Conservation (phyloP, 257 asterid species). For the Solanum piurae region DNA sequence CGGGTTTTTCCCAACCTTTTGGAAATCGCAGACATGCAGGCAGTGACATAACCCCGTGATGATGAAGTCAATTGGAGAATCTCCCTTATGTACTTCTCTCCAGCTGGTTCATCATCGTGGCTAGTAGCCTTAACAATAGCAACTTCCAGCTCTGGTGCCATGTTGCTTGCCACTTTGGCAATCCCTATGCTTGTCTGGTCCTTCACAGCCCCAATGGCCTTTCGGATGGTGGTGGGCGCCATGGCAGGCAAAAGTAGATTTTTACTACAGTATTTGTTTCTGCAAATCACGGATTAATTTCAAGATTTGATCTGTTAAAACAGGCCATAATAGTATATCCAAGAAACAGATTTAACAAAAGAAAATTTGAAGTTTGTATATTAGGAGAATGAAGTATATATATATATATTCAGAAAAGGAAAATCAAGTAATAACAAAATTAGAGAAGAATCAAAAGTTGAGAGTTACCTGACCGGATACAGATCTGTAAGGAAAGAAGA, state of each 20-base stretch:
- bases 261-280: neutral
- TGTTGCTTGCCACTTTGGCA: slow-evolving; percentile 53
- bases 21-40: slow-evolving; percentile 36
- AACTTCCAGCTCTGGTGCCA: slow-evolving; percentile 58
- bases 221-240: slow-evolving; percentile 54
- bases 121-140: slow-evolving; percentile 57
- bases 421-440: neutral
- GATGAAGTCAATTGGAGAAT: slow-evolving; percentile 43
- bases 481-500: neutral
- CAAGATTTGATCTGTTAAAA: neutral
- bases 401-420: neutral
- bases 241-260: neutral
- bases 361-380: neutral
- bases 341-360: neutral
- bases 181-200: slow-evolving; percentile 60
- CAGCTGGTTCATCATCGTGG: slow-evolving; percentile 60
- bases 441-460: neutral
- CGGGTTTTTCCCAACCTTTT: slow-evolving; percentile 47
- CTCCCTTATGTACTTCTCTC: slow-evolving; percentile 46
- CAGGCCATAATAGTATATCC: neutral
- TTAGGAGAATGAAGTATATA: neutral
- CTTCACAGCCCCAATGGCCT: slow-evolving; percentile 66
- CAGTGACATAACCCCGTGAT: slow-evolving; percentile 40
- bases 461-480: neutral
- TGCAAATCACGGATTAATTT: neutral